A percentile compares a stretch with the other conserved stretches of the same genome.
These are phyloP conservation scores for Ascomycota sp. DNA, from an alignment of 2,329 filamentous ascomycete species.

Conservation along the genomic window DNA sequence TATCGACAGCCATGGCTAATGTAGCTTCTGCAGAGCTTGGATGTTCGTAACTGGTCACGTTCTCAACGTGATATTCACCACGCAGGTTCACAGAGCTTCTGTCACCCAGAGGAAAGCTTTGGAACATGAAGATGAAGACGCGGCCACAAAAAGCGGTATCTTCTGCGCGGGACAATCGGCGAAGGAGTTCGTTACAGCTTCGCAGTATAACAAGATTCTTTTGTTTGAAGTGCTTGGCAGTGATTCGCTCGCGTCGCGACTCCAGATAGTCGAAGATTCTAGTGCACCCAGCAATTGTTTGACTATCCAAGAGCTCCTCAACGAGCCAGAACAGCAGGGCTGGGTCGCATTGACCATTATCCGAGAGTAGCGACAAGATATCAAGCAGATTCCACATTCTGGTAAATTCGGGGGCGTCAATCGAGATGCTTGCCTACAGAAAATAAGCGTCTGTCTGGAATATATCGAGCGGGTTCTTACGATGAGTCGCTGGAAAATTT, in stretches of 20 bases:
- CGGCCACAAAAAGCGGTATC: constrained; percentile 93
- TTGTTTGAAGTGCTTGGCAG: constrained; percentile 54
- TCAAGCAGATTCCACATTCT: constrained; percentile 86
- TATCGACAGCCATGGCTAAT: constrained; percentile 41
- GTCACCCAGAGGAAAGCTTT: constrained; percentile 88
- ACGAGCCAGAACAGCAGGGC: constrained; percentile 73
- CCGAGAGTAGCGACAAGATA: constrained; percentile 69
- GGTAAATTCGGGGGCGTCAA: constrained; percentile 57
- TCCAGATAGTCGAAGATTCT: constrained; percentile 89
- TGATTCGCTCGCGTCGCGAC: constrained; percentile 73
- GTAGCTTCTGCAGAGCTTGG: constrained; percentile 13
- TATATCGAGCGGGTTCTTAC: constrained; percentile 25
- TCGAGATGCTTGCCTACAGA: constrained; percentile 44
- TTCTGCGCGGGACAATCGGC: constrained; percentile 79
- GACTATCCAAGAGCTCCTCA: constrained; percentile 86
- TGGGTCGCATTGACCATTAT: constrained; percentile 55
- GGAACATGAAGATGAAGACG: constrained; percentile 96
- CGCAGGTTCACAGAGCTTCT: constrained; percentile 92
- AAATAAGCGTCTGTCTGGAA: constrained; percentile 2
- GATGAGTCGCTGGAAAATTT: constrained; percentile 57
- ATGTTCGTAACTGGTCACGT: constrained; percentile 59
- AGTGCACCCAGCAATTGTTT: constrained; percentile 78
- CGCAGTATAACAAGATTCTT: constrained; percentile 80
- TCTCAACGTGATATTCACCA: constrained; percentile 89
- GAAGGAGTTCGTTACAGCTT: constrained; percentile 84